Percentiles rank a stretch among this genome's conserved stretches.
phyloP scores from a whole-genome alignment of 2,329 filamentous ascomycete genomes.

The Talaromyces sp. region DNA sequence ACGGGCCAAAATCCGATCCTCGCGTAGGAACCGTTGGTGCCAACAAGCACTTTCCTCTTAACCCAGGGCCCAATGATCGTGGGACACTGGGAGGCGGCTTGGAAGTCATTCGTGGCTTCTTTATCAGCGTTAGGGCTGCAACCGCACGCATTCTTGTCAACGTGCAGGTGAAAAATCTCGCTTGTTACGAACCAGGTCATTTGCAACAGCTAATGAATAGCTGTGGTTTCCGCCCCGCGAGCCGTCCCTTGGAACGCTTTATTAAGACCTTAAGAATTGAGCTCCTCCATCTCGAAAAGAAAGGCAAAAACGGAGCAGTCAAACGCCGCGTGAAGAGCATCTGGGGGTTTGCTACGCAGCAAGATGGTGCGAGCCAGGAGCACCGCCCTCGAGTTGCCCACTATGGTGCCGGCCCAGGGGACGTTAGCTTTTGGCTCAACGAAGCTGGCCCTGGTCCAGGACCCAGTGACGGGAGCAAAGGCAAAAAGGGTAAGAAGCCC shows the following conservation, averaged over 20 bases:
- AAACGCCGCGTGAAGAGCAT: slow-evolving; percentile 47
- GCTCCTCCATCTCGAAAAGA: slow-evolving; percentile 37
- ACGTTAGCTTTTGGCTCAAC: slow-evolving; percentile 51
- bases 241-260: slow-evolving; percentile 38
- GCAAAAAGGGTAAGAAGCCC: slow-evolving; percentile 6
- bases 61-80: slow-evolving; percentile 36
- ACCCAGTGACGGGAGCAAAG: slow-evolving; percentile 49
- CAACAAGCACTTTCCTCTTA: slow-evolving; percentile 49
- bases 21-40: slow-evolving; percentile 44
- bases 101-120: slow-evolving; percentile 56
- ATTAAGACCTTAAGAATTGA: slow-evolving; percentile 38
- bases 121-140: slow-evolving; percentile 54
- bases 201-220: slow-evolving; percentile 33
- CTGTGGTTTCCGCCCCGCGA: slow-evolving; percentile 49
- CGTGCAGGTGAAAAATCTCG: slow-evolving; percentile 55
- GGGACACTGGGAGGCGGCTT: slow-evolving; percentile 51
- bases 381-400: slow-evolving; percentile 31
- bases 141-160: slow-evolving; percentile 56
- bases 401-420: slow-evolving; percentile 44
- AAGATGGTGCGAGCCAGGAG: slow-evolving; percentile 28
- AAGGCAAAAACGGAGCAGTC: neutral
- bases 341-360: slow-evolving; percentile 35
- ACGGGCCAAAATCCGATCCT: slow-evolving; percentile 38
- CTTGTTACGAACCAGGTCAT: slow-evolving; percentile 49
- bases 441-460: slow-evolving; percentile 45